These are phyloP conservation scores for Bonia amplexicaulis DNA, from an alignment of 176 grass and related monocot genomes.

Conservation along the genomic window DNA sequence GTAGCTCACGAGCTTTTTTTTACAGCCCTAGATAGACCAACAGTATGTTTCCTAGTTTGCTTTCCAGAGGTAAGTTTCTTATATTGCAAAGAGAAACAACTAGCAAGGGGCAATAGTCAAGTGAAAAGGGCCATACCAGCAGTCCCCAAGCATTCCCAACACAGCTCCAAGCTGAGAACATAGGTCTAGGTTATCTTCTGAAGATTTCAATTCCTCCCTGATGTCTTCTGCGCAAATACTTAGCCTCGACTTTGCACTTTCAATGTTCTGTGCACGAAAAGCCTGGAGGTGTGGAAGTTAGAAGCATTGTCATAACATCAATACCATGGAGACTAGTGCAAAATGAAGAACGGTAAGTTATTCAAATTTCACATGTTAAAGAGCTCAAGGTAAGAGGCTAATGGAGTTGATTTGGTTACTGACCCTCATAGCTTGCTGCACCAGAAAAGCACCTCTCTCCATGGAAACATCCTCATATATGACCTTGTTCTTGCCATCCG, in stretches of 20 bases:
- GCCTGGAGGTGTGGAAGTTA: slow-evolving; percentile 43
- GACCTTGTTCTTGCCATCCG: slow-evolving; percentile 53
- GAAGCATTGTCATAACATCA: background rate
- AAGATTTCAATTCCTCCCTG: slow-evolving; percentile 68
- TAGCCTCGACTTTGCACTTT: slow-evolving; percentile 88
- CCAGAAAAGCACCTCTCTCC: slow-evolving; percentile 89
- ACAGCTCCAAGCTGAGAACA: slow-evolving; percentile 92
- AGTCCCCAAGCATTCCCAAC: slow-evolving; percentile 93
- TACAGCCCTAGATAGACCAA: background rate
- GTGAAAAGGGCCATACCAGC: slow-evolving; percentile 52
- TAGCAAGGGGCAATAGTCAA: background rate
- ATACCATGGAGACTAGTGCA: background rate
- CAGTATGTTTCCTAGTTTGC: background rate
- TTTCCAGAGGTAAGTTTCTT: background rate
- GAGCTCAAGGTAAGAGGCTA: background rate
- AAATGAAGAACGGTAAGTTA: background rate
- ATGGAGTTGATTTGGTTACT: slow-evolving; percentile 15
- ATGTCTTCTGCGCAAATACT: slow-evolving; percentile 83
- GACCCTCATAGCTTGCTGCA: slow-evolving; percentile 99
- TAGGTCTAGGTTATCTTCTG: slow-evolving; percentile 55
- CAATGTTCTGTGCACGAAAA: slow-evolving; percentile 72
- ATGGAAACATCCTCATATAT: slow-evolving; percentile 99
- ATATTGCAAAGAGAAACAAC: background rate
- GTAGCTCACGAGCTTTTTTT: too few relatives aligned
- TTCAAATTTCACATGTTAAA: background rate